phyloP scores from a whole-genome alignment of 306 rosid species.

The Casuarina cunninghamiana region DNA sequence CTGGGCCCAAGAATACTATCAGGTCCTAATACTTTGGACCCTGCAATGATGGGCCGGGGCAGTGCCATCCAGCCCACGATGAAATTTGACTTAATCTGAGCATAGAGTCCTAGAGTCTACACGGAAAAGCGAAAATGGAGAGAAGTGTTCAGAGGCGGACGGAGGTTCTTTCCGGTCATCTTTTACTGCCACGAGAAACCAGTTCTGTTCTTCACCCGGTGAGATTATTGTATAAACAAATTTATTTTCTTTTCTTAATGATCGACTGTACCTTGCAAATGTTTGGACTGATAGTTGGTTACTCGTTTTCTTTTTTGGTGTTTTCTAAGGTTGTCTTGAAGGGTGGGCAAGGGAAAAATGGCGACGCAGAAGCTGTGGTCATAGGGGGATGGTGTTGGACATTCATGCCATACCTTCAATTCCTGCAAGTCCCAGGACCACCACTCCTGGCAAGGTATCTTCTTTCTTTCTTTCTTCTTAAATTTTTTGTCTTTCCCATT shows the following conservation, averaged over 20 bases:
- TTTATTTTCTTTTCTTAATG: background rate
- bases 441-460: conserved; percentile 72
- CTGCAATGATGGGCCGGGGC: no score
- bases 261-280: background rate
- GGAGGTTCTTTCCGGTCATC: conserved; percentile 38
- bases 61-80: no score
- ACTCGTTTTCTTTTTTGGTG: conserved; percentile 13
- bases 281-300: background rate
- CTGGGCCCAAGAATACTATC: no score
- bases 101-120: background rate
- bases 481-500: background rate
- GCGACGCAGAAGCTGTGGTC: conserved; percentile 54
- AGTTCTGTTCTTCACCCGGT: conserved; percentile 29
- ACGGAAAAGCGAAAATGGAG: conserved; percentile 26
- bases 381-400: conserved; percentile 94
- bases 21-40: no score
- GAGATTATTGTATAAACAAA: background rate
- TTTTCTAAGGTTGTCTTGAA: conserved; percentile 23
- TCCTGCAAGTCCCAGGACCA: conserved; percentile 40
- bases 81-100: background rate
- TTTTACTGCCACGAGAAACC: conserved; percentile 10
- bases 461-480: background rate
- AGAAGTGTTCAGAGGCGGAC: conserved; percentile 36
- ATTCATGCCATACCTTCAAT: conserved; percentile 57
- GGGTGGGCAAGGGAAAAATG: conserved; percentile 31